Conservation (phyloP, 805 yeast species). For the Wickerhamomyces chaumierensis region DNA sequence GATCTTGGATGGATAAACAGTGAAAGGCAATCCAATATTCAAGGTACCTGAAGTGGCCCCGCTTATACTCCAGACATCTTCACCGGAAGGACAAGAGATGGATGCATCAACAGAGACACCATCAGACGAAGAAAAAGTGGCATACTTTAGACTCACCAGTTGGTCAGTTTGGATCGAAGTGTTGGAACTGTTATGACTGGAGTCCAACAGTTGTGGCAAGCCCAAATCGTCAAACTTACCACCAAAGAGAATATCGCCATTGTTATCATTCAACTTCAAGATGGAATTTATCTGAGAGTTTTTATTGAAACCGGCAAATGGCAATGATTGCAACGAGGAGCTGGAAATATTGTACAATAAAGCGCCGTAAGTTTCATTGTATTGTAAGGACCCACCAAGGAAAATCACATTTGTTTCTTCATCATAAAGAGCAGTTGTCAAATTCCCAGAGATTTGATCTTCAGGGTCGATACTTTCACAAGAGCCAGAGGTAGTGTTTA, state of each 20-base stretch:
- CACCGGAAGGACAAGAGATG: slow-evolving; percentile 43
- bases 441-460: slow-evolving; percentile 22
- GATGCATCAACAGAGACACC: slow-evolving; percentile 17
- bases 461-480: slow-evolving; percentile 18
- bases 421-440: slow-evolving; percentile 39
- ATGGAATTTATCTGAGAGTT: slow-evolving; percentile 55
- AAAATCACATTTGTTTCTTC: slow-evolving; percentile 38
- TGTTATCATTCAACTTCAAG: slow-evolving; percentile 25
- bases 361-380: slow-evolving; percentile 42
- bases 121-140: slow-evolving; percentile 36
- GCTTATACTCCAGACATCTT: slow-evolving; percentile 37
- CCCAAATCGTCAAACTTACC: slow-evolving; percentile 52
- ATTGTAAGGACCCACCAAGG: slow-evolving; percentile 70
- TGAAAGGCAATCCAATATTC: slow-evolving; percentile 46
- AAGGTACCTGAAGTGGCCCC: slow-evolving; percentile 50
- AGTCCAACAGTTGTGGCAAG: slow-evolving; percentile 15
- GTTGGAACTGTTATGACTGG: slow-evolving; percentile 27
- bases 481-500: slow-evolving; percentile 20
- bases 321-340: slow-evolving; percentile 32
- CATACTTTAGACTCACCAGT: slow-evolving; percentile 45
- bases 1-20: slow-evolving; percentile 56
- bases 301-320: slow-evolving; percentile 69
- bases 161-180: slow-evolving; percentile 44
- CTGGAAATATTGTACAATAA: slow-evolving; percentile 48
- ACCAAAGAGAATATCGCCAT: slow-evolving; percentile 58